These are phyloP conservation scores for Fusarium sp. DNA, from an alignment of 2,329 filamentous ascomycete genomes.

Conservation along the genomic window DNA sequence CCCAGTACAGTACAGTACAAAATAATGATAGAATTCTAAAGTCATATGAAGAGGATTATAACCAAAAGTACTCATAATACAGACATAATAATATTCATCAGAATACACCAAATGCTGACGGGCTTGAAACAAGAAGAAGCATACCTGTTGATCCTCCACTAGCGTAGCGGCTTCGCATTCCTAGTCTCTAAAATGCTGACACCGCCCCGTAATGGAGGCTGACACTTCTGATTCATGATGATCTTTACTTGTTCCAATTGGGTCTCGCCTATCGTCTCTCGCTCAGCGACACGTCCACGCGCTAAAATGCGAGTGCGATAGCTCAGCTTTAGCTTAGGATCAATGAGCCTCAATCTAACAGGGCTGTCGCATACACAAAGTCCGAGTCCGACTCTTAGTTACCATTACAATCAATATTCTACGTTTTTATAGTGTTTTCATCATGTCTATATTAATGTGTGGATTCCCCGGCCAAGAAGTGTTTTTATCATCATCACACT, in stretches of 20 bases:
- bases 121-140: background rate
- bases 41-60: background rate
- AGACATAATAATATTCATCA: background rate
- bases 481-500: constrained; percentile 15
- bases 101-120: background rate
- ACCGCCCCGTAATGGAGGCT: constrained; percentile 32
- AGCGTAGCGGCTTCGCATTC: background rate
- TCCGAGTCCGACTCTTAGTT: constrained; percentile 21
- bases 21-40: background rate
- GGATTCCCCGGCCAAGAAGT: constrained; percentile 12
- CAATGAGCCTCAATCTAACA: constrained; percentile 22
- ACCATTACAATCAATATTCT: background rate
- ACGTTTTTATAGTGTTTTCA: background rate
- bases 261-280: constrained; percentile 3
- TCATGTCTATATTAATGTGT: constrained; percentile 31
- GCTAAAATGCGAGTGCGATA: constrained; percentile 23
- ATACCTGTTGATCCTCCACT: background rate
- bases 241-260: constrained; percentile 1
- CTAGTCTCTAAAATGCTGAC: constrained; percentile 15
- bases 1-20: background rate
- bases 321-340: constrained; percentile 3
- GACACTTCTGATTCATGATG: background rate
- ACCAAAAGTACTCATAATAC: background rate
- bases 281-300: background rate
- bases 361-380: background rate